Conservation (phyloP, 2,329 filamentous ascomycete genomes). For the Colletotrichum liaoningense region DNA sequence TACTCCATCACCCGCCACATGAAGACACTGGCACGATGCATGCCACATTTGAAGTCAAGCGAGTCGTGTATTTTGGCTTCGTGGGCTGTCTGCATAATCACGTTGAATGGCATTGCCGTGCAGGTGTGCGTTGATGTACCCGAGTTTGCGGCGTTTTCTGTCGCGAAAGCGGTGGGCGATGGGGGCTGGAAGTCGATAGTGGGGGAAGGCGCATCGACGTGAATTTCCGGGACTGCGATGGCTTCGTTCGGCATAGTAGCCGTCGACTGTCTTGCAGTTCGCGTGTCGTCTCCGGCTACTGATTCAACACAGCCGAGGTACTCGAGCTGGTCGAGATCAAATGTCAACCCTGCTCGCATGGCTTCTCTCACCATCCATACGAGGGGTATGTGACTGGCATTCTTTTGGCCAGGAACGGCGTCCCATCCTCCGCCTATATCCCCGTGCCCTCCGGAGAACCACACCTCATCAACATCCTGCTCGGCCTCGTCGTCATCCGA, state of each 20-base stretch:
- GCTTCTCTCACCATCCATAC: slow-evolving; percentile 76
- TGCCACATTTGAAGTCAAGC: slow-evolving; percentile 71
- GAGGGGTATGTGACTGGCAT: slow-evolving; percentile 75
- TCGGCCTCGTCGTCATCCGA: slow-evolving; percentile 57
- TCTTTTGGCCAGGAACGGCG: slow-evolving; percentile 64
- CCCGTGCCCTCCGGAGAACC: slow-evolving; percentile 83
- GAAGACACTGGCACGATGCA: slow-evolving; percentile 65
- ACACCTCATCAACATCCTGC: slow-evolving; percentile 84
- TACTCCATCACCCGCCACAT: slow-evolving; percentile 86
- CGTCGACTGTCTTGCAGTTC: neutral
- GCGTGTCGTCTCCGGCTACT: slow-evolving; percentile 13
- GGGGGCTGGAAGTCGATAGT: slow-evolving; percentile 36
- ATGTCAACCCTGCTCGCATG: slow-evolving; percentile 73
- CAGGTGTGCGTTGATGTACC: neutral
- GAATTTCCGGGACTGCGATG: slow-evolving; percentile 45
- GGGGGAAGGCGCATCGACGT: slow-evolving; percentile 39
- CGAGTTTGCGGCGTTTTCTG: slow-evolving; percentile 5
- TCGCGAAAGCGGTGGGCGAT: neutral
- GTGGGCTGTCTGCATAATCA: slow-evolving; percentile 68
- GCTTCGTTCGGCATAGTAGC: slow-evolving; percentile 15
- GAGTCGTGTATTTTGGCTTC: slow-evolving; percentile 75
- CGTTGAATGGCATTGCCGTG: slow-evolving; percentile 57
- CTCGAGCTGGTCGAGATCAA: slow-evolving; percentile 76
- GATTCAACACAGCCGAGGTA: slow-evolving; percentile 71
- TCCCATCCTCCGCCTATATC: slow-evolving; percentile 85